Evolutionary conservation across 2,329 filamentous ascomycete species (phyloP).

Genomic region (Botrytis byssoidea): DNA sequence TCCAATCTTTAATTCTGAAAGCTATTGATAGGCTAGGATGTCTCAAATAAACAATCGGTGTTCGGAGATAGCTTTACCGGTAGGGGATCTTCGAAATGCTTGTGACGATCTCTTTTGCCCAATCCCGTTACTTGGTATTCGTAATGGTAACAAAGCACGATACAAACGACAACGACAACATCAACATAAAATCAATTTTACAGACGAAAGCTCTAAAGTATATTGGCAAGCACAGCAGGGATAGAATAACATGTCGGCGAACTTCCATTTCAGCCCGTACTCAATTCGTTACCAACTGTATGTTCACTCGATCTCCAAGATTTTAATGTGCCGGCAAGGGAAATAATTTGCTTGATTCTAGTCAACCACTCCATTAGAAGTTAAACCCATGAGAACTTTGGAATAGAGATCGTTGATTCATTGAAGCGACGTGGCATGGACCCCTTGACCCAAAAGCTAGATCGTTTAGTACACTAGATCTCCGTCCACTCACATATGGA

Average conservation of each 20-base stretch:
- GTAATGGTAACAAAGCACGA: neutral
- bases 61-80: constrained; percentile 1
- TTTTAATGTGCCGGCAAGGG: neutral
- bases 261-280: neutral
- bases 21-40: neutral
- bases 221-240: neutral
- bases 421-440: neutral
- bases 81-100: constrained; percentile 6
- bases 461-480: neutral
- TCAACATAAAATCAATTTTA: neutral
- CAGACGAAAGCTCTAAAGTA: neutral
- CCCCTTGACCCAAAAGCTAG: neutral
- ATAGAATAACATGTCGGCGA: neutral
- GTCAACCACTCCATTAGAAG: neutral
- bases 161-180: neutral
- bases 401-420: neutral
- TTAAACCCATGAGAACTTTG: neutral
- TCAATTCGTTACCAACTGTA: neutral
- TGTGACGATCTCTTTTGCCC: neutral
- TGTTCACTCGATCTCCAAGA: neutral
- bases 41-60: neutral
- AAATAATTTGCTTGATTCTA: neutral
- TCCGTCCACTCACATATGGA: neutral
- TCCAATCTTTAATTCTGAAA: neutral
- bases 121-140: neutral